Conservation (phyloP, 768 basidiomycete species). For the Termitomyces sp. region DNA sequence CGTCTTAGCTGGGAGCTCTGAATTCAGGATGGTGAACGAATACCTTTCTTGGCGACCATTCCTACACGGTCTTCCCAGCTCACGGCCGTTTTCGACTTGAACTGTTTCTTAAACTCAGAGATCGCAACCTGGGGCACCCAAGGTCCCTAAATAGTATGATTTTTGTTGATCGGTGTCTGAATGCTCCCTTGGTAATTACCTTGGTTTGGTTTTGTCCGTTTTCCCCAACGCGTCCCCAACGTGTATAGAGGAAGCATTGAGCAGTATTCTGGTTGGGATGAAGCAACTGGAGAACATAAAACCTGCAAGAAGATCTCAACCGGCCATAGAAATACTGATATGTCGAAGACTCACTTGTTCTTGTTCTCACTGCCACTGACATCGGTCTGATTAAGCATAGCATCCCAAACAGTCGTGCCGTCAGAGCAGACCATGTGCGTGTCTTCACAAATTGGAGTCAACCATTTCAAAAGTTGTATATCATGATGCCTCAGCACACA, state of each 20-base stretch:
- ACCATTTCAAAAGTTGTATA: neutral
- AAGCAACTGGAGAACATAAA: conserved; percentile 54
- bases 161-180: neutral
- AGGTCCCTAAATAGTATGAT: conserved; percentile 35
- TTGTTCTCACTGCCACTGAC: conserved; percentile 43
- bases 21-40: neutral
- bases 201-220: conserved; percentile 43
- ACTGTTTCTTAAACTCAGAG: conserved; percentile 55
- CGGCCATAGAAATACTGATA: neutral
- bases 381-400: conserved; percentile 59
- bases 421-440: conserved; percentile 45
- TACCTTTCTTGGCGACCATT: conserved; percentile 48
- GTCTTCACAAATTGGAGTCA: conserved; percentile 20
- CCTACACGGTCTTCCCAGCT: conserved; percentile 45
- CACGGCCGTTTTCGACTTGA: conserved; percentile 45
- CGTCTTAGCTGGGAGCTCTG: neutral
- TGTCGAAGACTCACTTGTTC: conserved; percentile 37
- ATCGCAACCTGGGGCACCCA: conserved; percentile 33
- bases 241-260: conserved; percentile 37
- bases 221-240: conserved; percentile 62
- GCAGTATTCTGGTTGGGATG: conserved; percentile 37
- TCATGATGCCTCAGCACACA: conserved; percentile 23
- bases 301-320: conserved; percentile 25
- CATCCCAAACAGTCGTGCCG: conserved; percentile 42
- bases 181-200: conserved; percentile 20